A percentile compares a stretch with the other conserved stretches of the same genome.
These are phyloP conservation scores for Macrolepiota albuminosa DNA, from an alignment of 768 basidiomycete genomes.

Conservation along the genomic window DNA sequence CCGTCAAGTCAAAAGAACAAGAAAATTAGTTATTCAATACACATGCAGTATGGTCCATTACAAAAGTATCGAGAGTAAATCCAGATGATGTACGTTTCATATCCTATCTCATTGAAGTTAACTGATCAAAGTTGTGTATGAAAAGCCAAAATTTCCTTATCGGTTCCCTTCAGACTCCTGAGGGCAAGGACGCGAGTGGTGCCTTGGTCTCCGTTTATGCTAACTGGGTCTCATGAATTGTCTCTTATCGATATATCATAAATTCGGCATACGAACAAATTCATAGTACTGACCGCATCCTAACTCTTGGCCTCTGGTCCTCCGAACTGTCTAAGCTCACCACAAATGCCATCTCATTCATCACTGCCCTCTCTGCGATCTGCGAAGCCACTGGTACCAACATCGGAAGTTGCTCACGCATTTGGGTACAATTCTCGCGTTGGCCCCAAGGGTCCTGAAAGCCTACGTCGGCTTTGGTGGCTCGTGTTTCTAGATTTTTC, in stretches of 20 bases:
- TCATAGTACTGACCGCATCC: conserved; percentile 63
- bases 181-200: conserved; percentile 78
- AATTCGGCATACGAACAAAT: not conserved
- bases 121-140: too few species aligned
- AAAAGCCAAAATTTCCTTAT: conserved; percentile 60
- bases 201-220: conserved; percentile 80
- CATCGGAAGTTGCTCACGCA: conserved; percentile 94
- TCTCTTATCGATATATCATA: not conserved
- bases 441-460: conserved; percentile 90
- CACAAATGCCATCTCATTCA: conserved; percentile 96
- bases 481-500: conserved; percentile 99
- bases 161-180: conserved; percentile 86
- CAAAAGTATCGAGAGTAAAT: too few species aligned
- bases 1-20: too few species aligned
- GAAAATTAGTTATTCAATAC: too few species aligned
- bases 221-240: conserved; percentile 91
- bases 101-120: too few species aligned
- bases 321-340: conserved; percentile 98
- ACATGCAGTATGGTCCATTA: too few species aligned
- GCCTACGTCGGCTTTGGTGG: conserved; percentile 97
- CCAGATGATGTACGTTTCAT: too few species aligned
- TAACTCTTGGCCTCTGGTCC: conserved; percentile 97
- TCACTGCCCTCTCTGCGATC: conserved; percentile 97
- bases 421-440: conserved; percentile 91
- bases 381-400: conserved; percentile 99